Base-by-base conservation (phyloP, 805 yeast species). In the Lachancea thermotolerans region DNA sequence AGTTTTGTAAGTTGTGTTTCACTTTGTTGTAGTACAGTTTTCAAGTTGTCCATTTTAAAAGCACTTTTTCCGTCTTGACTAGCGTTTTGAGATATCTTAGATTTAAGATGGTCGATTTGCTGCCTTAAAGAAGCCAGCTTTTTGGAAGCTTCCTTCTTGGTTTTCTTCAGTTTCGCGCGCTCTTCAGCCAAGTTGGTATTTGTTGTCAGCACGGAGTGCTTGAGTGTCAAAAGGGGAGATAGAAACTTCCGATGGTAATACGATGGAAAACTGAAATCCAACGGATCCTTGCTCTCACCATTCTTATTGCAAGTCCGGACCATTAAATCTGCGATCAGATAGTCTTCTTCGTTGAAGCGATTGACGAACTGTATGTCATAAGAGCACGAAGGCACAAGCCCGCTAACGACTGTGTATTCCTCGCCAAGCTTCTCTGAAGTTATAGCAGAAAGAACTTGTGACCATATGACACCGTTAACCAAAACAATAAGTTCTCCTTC, bases 401-500 rank as follows among this genome's bases (percentile, higher is more conserved):
- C 88, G 52, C 79, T 75, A 14, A 82, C 78, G 1, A 79, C 72
- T n/a, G 79, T 70, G 42, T 73, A 65, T 43, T 75, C 77, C 37
- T 75, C 74, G 29, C 72, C 72, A 17, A 66, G 66, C 14, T 68
- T 58, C 12, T 69, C 67, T 39, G 57, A 42, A 7, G 58, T 50
- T 2, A 63, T 48, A 8, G 79, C 79, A 33, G 76, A 69, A 0
- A 79, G 71, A 1, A 79, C 78, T 55, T 81, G 86, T 21, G 79
- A 75, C 89, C 89, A 82, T 11, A 76, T 71, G 17, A 82, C 73
- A 17, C 86, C 87, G 54, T 82, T 82, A 4, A 82, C 86, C 44
- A 69, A 63, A 10, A 72, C 72, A 38, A 69, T 64, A 5, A 74
- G 57, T 44, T 65, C 72, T 41, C 71, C 70, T 44, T 69, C 66